phyloP scores from a whole-genome alignment of 805 yeast genomes.

The Lachancea dasiensis region DNA sequence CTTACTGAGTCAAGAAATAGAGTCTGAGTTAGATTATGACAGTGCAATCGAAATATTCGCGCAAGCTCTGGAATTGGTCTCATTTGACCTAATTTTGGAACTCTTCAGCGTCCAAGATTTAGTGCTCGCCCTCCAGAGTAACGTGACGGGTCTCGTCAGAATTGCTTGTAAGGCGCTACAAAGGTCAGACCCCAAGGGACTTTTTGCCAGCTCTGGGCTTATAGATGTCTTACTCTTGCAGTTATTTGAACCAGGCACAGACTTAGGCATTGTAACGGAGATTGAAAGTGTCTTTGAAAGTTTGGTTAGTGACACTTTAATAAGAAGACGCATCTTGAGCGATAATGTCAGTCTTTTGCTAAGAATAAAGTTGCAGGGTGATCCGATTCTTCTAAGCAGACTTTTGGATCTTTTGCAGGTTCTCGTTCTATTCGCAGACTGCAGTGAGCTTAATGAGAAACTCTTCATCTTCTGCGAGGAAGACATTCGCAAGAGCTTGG shows the following conservation, averaged over 20 bases:
- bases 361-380: slow-evolving; percentile 12
- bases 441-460: slow-evolving; percentile 16
- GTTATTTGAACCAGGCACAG: slow-evolving; percentile 20
- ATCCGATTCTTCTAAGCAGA: slow-evolving; percentile 19
- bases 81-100: slow-evolving; percentile 23
- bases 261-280: slow-evolving; percentile 18
- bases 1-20: slow-evolving; percentile 9
- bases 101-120: slow-evolving; percentile 22
- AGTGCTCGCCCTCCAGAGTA: slow-evolving; percentile 19
- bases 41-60: slow-evolving; percentile 19
- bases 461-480: slow-evolving; percentile 17
- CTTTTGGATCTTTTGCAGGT: slow-evolving; percentile 19
- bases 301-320: slow-evolving; percentile 18
- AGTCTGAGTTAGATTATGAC: slow-evolving; percentile 18
- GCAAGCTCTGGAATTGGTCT: slow-evolving; percentile 14
- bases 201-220: slow-evolving; percentile 19
- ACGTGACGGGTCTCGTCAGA: slow-evolving; percentile 14
- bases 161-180: slow-evolving; percentile 26
- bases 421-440: slow-evolving; percentile 6
- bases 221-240: slow-evolving; percentile 20
- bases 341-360: slow-evolving; percentile 19
- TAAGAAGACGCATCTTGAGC: slow-evolving; percentile 19
- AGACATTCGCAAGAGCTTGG: slow-evolving; percentile 14
- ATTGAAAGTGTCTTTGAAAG: slow-evolving; percentile 21
- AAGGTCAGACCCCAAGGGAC: slow-evolving; percentile 24